These are phyloP conservation scores for Russula compacta DNA, from an alignment of 768 basidiomycete species.

Conservation along the genomic window DNA sequence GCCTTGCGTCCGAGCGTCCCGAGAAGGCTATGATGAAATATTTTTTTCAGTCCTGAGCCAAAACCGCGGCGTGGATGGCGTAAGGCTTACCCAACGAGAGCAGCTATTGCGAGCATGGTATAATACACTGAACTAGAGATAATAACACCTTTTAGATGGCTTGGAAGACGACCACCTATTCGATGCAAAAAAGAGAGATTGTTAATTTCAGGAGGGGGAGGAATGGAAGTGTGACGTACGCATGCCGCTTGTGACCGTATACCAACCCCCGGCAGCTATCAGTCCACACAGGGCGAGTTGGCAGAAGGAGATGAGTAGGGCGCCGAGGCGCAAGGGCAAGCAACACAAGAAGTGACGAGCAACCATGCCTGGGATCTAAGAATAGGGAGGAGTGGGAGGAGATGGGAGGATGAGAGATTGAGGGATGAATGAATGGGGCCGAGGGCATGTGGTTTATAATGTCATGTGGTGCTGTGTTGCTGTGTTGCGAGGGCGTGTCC, in stretches of 20 bases:
- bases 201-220: neutral
- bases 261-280: conserved; percentile 8
- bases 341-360: conserved; percentile 19
- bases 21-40: neutral
- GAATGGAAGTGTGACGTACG: neutral
- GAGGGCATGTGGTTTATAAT: neutral
- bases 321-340: conserved; percentile 18
- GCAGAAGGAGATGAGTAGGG: conserved; percentile 11
- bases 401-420: neutral
- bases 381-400: neutral
- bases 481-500: too few species aligned
- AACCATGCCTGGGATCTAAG: neutral
- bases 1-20: conserved; percentile 15
- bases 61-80: too few species aligned
- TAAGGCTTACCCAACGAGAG: conserved; percentile 14
- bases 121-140: neutral
- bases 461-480: too few species aligned
- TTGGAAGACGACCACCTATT: conserved; percentile 1
- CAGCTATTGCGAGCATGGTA: neutral
- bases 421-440: too few species aligned
- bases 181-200: neutral
- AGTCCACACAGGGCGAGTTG: conserved; percentile 7
- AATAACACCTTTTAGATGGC: neutral
- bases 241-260: neutral
- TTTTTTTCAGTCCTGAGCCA: neutral